Conservation (phyloP, 805 yeast genomes). For the Babjeviella inositovora region DNA sequence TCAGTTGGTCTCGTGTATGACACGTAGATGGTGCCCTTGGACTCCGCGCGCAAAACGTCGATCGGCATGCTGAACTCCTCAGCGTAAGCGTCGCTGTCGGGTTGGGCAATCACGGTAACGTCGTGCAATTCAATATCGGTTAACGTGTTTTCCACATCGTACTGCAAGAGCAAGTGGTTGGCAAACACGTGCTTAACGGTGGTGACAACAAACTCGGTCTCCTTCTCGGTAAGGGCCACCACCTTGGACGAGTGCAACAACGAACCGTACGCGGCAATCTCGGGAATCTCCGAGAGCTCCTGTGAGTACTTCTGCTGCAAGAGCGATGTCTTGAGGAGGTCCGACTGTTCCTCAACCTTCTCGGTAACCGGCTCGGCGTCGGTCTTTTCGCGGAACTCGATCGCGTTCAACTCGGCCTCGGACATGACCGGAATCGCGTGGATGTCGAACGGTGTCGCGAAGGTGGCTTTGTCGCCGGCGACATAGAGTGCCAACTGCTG, state of each 20-base stretch:
- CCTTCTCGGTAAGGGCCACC: conserved; percentile 71
- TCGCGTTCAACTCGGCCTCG: conserved; percentile 53
- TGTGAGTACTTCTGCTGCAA: conserved; percentile 52
- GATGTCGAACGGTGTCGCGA: conserved; percentile 52
- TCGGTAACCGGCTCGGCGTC: conserved; percentile 15
- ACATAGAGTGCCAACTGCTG: conserved; percentile 61
- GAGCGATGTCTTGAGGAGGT: conserved; percentile 4
- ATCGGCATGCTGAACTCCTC: conserved; percentile 69
- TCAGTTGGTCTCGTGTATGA: conserved; percentile 49
- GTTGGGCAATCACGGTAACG: conserved; percentile 53
- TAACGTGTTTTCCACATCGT: conserved; percentile 71
- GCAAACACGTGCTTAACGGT: conserved; percentile 75
- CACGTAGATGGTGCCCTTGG: conserved; percentile 63
- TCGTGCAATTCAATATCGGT: conserved; percentile 63
- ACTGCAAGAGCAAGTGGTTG: conserved; percentile 60
- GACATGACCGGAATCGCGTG: conserved; percentile 46
- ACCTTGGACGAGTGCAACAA: conserved; percentile 54
- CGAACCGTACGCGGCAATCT: conserved; percentile 57
- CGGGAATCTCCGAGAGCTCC: conserved; percentile 56
- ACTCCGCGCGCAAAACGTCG: conserved; percentile 54
- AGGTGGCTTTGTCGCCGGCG: conserved; percentile 27
- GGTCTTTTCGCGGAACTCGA: conserved; percentile 40
- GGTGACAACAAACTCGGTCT: conserved; percentile 82
- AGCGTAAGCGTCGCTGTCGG: conserved; percentile 36
- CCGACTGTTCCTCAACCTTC: conserved; percentile 7